phyloP scores from a whole-genome alignment of 2,329 filamentous ascomycete species.

The Blastomyces percursus region DNA sequence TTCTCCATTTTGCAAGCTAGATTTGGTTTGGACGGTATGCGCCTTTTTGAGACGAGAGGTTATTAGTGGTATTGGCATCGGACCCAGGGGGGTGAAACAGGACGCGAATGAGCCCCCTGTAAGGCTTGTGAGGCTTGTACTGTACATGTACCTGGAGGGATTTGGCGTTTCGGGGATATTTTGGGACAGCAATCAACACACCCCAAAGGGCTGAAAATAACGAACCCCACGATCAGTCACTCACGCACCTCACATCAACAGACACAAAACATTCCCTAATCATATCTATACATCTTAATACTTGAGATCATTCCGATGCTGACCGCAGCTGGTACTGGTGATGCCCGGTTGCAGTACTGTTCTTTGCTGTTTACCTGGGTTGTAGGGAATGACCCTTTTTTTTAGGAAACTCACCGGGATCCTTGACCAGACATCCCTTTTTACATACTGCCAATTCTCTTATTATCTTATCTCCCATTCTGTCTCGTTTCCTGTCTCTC shows the following conservation, averaged over 20 bases:
- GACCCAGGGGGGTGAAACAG: not conserved
- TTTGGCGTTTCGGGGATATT: too few species aligned
- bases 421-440: not conserved
- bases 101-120: not conserved
- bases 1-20: not conserved
- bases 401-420: not conserved
- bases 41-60: not conserved
- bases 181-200: not conserved
- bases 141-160: too few species aligned
- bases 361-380: not conserved
- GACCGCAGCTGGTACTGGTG: not conserved
- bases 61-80: not conserved
- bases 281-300: not conserved
- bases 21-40: not conserved
- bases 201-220: not conserved
- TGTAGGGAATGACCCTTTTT: not conserved
- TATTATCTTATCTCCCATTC: not conserved
- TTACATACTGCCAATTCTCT: not conserved
- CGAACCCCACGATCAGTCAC: not conserved
- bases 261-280: not conserved
- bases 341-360: not conserved
- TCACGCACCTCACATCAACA: not conserved
- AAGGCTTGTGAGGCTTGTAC: too few species aligned
- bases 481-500: not conserved
- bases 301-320: not conserved